These are phyloP conservation scores for Leonotis leonurus DNA, from an alignment of 257 asterid genomes.

Conservation along the genomic window DNA sequence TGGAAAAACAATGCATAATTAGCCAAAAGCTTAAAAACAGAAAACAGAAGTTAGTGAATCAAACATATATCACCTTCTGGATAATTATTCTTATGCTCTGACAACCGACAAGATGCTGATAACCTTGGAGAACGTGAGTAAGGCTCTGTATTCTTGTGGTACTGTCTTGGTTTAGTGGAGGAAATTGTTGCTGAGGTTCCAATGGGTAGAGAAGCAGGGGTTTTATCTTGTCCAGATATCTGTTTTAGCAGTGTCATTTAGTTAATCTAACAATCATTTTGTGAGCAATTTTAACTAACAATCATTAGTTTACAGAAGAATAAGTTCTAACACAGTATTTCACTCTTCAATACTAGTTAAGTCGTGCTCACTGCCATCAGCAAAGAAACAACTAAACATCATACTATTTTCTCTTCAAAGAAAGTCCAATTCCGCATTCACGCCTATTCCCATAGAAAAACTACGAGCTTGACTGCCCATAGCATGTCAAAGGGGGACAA, in stretches of 20 bases:
- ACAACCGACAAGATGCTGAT: constrained; percentile 38
- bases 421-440: not conserved
- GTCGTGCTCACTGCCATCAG: constrained; percentile 20
- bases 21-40: not conserved
- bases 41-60: constrained; percentile 5
- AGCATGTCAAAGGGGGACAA: constrained; percentile 16
- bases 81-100: constrained; percentile 39
- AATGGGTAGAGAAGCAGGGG: constrained; percentile 29
- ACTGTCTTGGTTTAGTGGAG: constrained; percentile 50
- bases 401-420: constrained; percentile 8
- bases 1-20: not conserved
- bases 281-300: no score
- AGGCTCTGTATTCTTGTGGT: constrained; percentile 31
- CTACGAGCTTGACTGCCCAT: not conserved
- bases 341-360: constrained; percentile 30
- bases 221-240: constrained; percentile 86
- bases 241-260: constrained; percentile 29
- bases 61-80: constrained; percentile 48
- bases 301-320: no score
- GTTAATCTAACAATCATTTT: constrained; percentile 4
- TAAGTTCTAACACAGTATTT: constrained; percentile 5
- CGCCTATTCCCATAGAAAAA: constrained; percentile 2
- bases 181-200: constrained; percentile 27
- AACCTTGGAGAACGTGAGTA: constrained; percentile 41
- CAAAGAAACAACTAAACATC: constrained; percentile 5